Evolutionary conservation across 176 grass and related monocot genomes (phyloP).

Genomic region (Musa acuminata): DNA sequence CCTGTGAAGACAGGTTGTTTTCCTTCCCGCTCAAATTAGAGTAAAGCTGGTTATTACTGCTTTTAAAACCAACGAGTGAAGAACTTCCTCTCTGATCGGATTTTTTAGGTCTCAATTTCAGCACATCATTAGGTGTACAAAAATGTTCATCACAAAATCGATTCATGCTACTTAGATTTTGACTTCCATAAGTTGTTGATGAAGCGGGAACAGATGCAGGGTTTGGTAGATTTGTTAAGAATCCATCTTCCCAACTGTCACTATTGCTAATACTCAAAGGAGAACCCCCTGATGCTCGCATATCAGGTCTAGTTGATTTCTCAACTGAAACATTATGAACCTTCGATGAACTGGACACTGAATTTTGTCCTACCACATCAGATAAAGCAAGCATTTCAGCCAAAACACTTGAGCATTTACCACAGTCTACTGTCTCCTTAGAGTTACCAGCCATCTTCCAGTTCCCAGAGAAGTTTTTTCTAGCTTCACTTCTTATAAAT

Average conservation of each 20-base stretch:
- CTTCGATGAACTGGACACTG: not conserved
- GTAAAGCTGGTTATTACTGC: not conserved
- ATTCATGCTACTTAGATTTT: not conserved
- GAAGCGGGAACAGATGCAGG: not conserved
- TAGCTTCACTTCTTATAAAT: slow-evolving; percentile 4
- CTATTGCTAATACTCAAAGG: not conserved
- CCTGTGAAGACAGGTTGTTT: not conserved
- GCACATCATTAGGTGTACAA: not conserved
- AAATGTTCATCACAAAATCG: not conserved
- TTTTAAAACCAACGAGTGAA: not conserved
- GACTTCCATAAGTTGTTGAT: slow-evolving; percentile 3
- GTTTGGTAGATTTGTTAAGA: slow-evolving; percentile 2
- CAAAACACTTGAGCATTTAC: not conserved
- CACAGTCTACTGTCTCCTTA: not conserved
- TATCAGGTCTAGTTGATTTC: not conserved
- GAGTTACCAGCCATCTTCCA: not conserved
- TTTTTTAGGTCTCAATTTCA: not conserved
- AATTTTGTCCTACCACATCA: not conserved
- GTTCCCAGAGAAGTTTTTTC: not conserved
- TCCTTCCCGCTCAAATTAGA: not conserved
- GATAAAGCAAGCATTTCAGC: not conserved
- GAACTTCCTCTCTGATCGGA: not conserved
- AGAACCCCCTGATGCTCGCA: not conserved
- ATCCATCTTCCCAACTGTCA: not conserved
- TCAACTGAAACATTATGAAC: not conserved